These are phyloP conservation scores for Coemansia sp. DNA, from an alignment of 192 early-diverging fungal species.

Conservation along the genomic window DNA sequence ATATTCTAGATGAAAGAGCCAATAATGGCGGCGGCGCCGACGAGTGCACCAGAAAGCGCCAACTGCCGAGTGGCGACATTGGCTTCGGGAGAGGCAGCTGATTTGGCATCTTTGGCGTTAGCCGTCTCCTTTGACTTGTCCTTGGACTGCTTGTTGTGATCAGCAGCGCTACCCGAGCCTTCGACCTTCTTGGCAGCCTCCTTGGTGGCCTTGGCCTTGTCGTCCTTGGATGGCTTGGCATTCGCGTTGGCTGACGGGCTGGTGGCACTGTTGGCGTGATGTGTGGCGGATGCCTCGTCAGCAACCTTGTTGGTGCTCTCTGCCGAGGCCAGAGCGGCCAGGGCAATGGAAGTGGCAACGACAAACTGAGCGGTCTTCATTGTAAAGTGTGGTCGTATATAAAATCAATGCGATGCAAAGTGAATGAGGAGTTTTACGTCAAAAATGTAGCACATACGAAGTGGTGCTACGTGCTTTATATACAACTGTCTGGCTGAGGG, in stretches of 20 bases:
- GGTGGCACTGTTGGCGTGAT: constrained; percentile 2
- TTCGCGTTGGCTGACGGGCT: constrained; percentile 15
- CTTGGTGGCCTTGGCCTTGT: constrained; percentile 20
- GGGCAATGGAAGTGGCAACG: constrained; percentile 23
- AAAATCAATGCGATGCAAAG: neutral
- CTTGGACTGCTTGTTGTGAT: constrained; percentile 21
- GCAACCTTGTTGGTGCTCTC: constrained; percentile 25
- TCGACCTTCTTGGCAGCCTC: constrained; percentile 11
- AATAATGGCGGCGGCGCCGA: constrained; percentile 35
- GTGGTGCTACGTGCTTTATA: neutral
- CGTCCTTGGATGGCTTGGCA: constrained; percentile 9
- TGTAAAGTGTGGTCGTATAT: neutral
- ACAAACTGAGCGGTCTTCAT: constrained; percentile 50
- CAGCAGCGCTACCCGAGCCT: constrained; percentile 14
- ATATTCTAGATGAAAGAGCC: constrained; percentile 34
- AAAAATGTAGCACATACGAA: neutral
- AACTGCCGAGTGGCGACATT: constrained; percentile 45
- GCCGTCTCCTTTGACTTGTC: constrained; percentile 28
- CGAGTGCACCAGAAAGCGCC: constrained; percentile 42
- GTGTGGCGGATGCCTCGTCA: constrained; percentile 4
- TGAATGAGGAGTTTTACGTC: neutral
- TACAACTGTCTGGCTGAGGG: neutral
- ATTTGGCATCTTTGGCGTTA: constrained; percentile 32
- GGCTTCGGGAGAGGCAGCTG: constrained; percentile 29
- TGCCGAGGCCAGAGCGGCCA: constrained; percentile 41